Base-by-base conservation (phyloP, 805 yeast species). In the Ogataea henricii region DNA sequence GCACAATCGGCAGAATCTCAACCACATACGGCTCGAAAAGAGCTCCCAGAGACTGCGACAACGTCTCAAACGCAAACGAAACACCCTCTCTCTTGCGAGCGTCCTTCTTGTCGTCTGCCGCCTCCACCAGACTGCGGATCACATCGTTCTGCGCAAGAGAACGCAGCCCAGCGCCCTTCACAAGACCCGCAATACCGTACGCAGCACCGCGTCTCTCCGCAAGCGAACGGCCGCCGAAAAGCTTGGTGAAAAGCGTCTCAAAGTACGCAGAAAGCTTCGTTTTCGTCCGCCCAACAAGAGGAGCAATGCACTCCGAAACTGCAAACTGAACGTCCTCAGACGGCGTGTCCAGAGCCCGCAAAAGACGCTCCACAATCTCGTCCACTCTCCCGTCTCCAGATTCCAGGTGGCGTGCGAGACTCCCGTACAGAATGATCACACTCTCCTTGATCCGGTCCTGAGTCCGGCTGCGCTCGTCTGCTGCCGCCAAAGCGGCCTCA, bases 1-100 rank as follows among this genome's bases (percentile, higher is more conserved):
- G 74, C 37, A 94, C 77, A 34, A 85, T 78, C 6, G 98, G 97
- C 56, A 94, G 70, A 26, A 89, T 75, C 64, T 89, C 97, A 55
- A 92, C 79, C 27, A 89, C 96, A 59, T 91, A 94, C 1, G 99
- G 99, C 68, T 94, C 99, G 62, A 94, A 94, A 52, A 72, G 77
- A 40, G 82, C 76, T 12, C 91, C 94, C 45, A 92, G 71, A 18
- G 84, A 75, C 58, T 77, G 81, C 0, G 98, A 89, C 33, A 94
- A 70, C 45, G 95, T 87, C 63, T 89, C 96, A 57, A 92, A 84
- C 0, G 88, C 87, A 65, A 85, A 82, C 3, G 92, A 86, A 7
- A 89, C 97, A 53, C 96, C 89, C 66, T 91, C 96, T 58, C 98
- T 79, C 52, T 79, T 80, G 38, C 76, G 74, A 1, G 85, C 70